A percentile compares a stretch with the other conserved stretches of the same genome.
Conservation (phyloP, 768 basidiomycete species). For the Pisolithus microcarpus region DNA sequence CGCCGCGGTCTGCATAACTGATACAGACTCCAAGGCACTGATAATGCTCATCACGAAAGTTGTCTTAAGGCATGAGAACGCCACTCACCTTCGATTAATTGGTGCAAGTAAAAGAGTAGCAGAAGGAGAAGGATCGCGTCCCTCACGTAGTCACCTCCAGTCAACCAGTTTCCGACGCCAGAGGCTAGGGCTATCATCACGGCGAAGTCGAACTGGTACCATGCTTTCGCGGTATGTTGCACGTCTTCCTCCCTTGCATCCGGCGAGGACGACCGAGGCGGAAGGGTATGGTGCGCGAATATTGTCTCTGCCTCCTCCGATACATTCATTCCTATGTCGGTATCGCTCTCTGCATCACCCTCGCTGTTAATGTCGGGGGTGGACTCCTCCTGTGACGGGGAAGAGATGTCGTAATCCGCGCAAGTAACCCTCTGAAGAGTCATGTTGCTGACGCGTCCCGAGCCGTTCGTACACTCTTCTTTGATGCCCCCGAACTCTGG, state of each 20-base stretch:
- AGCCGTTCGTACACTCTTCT: too few species aligned
- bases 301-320: too few species aligned
- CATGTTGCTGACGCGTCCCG: too few species aligned
- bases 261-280: conserved; percentile 3
- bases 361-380: too few species aligned
- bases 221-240: conserved; percentile 24
- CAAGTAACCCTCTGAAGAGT: too few species aligned
- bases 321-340: too few species aligned
- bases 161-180: conserved; percentile 73
- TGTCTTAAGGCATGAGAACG: background rate
- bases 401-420: too few species aligned
- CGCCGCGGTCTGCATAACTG: conserved; percentile 45
- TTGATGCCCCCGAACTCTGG: too few species aligned
- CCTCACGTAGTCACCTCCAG: conserved; percentile 72
- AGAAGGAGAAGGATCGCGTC: conserved; percentile 61
- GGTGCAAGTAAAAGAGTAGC: conserved; percentile 74
- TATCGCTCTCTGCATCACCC: too few species aligned
- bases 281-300: background rate
- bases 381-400: too few species aligned
- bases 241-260: conserved; percentile 9
- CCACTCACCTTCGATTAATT: conserved; percentile 66
- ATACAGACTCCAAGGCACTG: conserved; percentile 67
- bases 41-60: background rate
- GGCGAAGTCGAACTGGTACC: conserved; percentile 69
- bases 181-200: conserved; percentile 68